Base-by-base conservation (phyloP, 1,284 basidiomycete species). In the Pseudozyma sp. region DNA sequence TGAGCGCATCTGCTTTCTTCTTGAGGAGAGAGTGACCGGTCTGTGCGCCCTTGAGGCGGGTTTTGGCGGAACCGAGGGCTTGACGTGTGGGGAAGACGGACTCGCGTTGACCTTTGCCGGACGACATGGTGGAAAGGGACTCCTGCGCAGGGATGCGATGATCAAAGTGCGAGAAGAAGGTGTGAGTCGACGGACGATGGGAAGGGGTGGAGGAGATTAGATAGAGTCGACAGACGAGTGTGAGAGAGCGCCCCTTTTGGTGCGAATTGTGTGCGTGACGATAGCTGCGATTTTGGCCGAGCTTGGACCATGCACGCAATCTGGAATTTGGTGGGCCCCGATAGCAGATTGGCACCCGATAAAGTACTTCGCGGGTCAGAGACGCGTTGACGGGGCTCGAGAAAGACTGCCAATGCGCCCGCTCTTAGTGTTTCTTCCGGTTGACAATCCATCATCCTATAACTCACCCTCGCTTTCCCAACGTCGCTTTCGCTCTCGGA, bases 11-110 rank as follows among this genome's bases (percentile, higher is more conserved):
- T 56, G 94, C 90, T 87, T 98, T 98, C 89, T 97, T 97, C 48
- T 96, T 96, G 43, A 99, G 89, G 16, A 99, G 87, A 0, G 94
- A 97, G 86, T 99, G 96, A 9, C 96, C 96, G 0, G 94, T 98
- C 86, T 98, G 94, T 7, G 97, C 97, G 31, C 96, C 92, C 85
- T 98, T 99, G 69, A 98, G 88, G 47, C 96, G 90, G 44, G 91
- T 87, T 85, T 98, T 98, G 65, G 94, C 97, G 84, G 93, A 92
- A 47, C 94, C 97, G 52, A 99, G 88, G 54, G 82, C 85, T 82
- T 85, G 85, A 11, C 85, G 81, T 37, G 85, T 86, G 19, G 94
- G 94, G 85, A 97, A 97, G 76, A 97, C 89, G 85, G 92, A 92
- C 87, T 97, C 94, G 81, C 94, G 89, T 77, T 92, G 87, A 37